phyloP scores from a whole-genome alignment of 2,329 filamentous ascomycete genomes.

The Parastagonospora nodorum region DNA sequence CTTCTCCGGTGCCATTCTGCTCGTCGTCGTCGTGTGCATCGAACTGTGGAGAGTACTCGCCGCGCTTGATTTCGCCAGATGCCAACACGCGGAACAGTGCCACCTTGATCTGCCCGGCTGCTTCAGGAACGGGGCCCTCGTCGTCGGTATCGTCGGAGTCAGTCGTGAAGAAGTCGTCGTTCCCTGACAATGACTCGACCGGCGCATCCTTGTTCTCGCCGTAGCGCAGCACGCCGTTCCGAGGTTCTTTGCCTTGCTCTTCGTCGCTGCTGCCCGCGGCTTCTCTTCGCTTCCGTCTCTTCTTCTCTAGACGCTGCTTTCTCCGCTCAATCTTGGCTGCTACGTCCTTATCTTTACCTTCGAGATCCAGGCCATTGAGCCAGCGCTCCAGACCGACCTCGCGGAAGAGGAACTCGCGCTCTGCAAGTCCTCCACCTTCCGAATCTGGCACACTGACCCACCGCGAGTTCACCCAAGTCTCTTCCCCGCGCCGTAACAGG shows the following conservation, averaged over 20 bases:
- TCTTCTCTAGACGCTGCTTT: slow-evolving; percentile 76
- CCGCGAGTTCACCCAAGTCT: slow-evolving; percentile 98
- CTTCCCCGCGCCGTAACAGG: slow-evolving; percentile 85
- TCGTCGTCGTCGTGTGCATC: slow-evolving; percentile 96
- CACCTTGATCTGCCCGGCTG: slow-evolving; percentile 96
- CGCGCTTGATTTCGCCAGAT: slow-evolving; percentile 95
- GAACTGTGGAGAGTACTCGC: slow-evolving; percentile 97
- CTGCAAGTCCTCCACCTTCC: slow-evolving; percentile 91
- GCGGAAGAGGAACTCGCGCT: slow-evolving; percentile 95
- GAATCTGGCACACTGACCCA: slow-evolving; percentile 94
- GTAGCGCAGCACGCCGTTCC: slow-evolving; percentile 74
- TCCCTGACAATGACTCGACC: slow-evolving; percentile 73
- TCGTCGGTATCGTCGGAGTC: slow-evolving; percentile 72
- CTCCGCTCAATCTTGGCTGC: slow-evolving; percentile 75
- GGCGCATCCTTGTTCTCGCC: slow-evolving; percentile 76
- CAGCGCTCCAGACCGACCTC: slow-evolving; percentile 95
- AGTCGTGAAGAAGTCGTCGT: slow-evolving; percentile 67
- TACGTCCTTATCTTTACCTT: slow-evolving; percentile 76
- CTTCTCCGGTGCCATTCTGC: slow-evolving; percentile 61
- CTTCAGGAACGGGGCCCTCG: slow-evolving; percentile 86
- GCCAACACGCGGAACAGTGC: slow-evolving; percentile 94
- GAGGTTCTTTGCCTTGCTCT: slow-evolving; percentile 40
- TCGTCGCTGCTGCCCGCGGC: slow-evolving; percentile 56
- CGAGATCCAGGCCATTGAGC: slow-evolving; percentile 94
- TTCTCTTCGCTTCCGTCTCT: slow-evolving; percentile 76